Evolutionary conservation across 2,329 filamentous ascomycete genomes (phyloP).

Genomic region (Dryadomyces quercus-mongolicae): DNA sequence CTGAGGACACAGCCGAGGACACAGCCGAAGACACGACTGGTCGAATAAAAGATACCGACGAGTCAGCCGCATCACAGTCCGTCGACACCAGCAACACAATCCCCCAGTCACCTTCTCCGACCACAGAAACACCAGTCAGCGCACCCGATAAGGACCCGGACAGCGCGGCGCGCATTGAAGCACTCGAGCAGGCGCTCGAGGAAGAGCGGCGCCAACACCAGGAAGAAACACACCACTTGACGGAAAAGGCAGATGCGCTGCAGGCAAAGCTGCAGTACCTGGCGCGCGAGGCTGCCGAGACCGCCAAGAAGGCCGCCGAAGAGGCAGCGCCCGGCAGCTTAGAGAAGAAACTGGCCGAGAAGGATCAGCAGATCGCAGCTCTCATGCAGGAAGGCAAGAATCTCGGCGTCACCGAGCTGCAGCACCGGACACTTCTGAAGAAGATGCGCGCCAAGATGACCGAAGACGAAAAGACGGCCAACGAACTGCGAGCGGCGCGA

Average conservation of each 20-base stretch:
- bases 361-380: conserved; percentile 79
- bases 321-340: conserved; percentile 49
- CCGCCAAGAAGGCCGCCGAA: conserved; percentile 57
- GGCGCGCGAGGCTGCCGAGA: conserved; percentile 64
- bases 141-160: too few relatives aligned
- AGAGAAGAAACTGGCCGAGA: conserved; percentile 75
- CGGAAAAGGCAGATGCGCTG: conserved; percentile 83
- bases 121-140: neutral
- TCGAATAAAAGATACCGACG: neutral
- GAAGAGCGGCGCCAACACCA: conserved; percentile 46
- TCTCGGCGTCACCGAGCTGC: conserved; percentile 75
- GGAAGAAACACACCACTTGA: conserved; percentile 70
- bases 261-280: conserved; percentile 87
- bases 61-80: neutral
- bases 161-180: conserved; percentile 23
- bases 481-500: conserved; percentile 44
- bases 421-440: conserved; percentile 71
- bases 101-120: neutral
- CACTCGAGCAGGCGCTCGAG: conserved; percentile 23
- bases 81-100: neutral
- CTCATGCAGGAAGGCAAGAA: conserved; percentile 89
- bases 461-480: conserved; percentile 53
- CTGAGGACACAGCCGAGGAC: neutral
- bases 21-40: neutral
- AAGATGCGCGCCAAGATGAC: conserved; percentile 57